Base-by-base conservation (phyloP, 306 rosid genomes). In the Crotalaria pallida region DNA sequence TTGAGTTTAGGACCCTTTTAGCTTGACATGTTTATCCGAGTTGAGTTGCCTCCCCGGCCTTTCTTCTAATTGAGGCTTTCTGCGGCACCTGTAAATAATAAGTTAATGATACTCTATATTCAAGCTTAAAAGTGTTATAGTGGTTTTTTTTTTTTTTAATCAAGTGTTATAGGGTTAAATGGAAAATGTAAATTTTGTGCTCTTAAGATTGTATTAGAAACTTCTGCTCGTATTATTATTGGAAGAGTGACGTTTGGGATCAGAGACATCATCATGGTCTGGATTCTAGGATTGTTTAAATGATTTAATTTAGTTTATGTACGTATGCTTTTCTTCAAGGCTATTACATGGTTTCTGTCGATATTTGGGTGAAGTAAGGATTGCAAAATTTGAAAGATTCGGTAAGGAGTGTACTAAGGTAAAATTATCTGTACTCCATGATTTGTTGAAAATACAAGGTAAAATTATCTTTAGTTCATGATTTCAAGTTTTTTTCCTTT, bases 71-170 rank as follows among this genome's bases (percentile, higher is more conserved):
- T 36, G 11, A 16, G 69, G 61, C 58, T 41, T 17, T 50, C 19
- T 51, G 55, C 58, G 47, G 78, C 24, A 65, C 64, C 60, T 78
- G 85, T 82, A 73, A 68, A 77, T 77, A 67, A 40, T 47, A 18
- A 62, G 47, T 81, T 49, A 59, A 62, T 64, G 4, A 69, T 40
- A n/a, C n/a, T n/a, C n/a, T n/a, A 13, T 58, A 65, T 58, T 45
- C 22, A 63, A 78, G 69, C 72, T 60, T 56, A 43, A 47, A 69
- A 38, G 62, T 77, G 12, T 65, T 71, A 17, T 44, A 65, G 64
- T 68, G n/a, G n/a, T 29, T 58, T 75, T 65, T 4, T 23, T 56
- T 65, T 55, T n/a, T 16, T 50, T 11, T n/a, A n/a, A n/a, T n/a
- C 33, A 15, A 23, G 52, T 73, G 65, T 43, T 49, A 3, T 41